A percentile compares a stretch with the other conserved stretches of the same genome.
phyloP scores from a whole-genome alignment of 495 filamentous ascomycete species.

The Evernia prunastri region DNA sequence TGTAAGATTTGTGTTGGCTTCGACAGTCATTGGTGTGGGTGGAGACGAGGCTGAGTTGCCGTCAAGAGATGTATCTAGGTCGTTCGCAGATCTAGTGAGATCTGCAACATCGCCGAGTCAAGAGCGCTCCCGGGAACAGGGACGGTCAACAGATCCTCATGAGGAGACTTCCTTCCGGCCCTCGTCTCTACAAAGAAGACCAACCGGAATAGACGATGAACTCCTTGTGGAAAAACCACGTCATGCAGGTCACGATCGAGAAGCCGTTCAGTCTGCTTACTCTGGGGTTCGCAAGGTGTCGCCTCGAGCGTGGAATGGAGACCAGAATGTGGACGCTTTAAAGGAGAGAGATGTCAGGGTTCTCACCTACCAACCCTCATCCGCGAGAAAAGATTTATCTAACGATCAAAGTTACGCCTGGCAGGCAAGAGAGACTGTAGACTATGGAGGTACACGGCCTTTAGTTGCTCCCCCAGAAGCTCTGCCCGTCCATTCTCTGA shows the following conservation, averaged over 20 bases:
- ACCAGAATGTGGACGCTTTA: background rate
- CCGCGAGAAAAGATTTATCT: background rate
- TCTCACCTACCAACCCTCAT: background rate
- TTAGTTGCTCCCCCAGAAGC: background rate
- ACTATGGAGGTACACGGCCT: background rate
- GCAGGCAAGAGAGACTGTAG: background rate
- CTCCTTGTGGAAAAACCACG: background rate
- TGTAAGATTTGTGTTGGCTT: constrained; percentile 62
- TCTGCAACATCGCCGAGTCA: background rate
- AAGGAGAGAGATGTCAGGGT: background rate
- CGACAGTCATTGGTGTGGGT: constrained; percentile 76
- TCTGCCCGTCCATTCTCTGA: constrained; percentile 8
- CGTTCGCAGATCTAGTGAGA: constrained; percentile 36
- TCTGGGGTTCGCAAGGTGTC: background rate
- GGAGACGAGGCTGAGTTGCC: constrained; percentile 74
- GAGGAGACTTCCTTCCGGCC: background rate
- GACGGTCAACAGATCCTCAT: background rate
- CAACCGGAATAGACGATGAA: constrained; percentile 2
- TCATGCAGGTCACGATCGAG: background rate
- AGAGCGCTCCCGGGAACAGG: background rate
- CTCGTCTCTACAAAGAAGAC: background rate
- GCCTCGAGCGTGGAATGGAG: background rate
- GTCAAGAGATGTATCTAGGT: constrained; percentile 57
- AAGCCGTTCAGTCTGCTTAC: background rate
- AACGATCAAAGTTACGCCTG: background rate